These are phyloP conservation scores for Syncephalastrum sp. DNA, from an alignment of 371 early-diverging fungal species.

Conservation along the genomic window DNA sequence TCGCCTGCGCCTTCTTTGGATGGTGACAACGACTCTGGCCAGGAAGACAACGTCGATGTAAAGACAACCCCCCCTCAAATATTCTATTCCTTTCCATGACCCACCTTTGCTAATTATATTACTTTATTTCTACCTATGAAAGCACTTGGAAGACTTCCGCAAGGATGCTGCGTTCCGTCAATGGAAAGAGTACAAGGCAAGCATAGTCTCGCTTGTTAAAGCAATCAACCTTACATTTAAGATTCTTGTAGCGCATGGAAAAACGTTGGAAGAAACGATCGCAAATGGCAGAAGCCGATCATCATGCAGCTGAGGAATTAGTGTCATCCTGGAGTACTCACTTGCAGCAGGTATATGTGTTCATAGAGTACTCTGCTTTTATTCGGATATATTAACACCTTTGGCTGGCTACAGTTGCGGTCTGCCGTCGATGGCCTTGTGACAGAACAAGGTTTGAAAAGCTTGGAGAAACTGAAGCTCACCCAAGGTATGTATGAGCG, in stretches of 20 bases:
- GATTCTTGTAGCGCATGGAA: constrained; percentile 9
- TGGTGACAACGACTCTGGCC: constrained; percentile 10
- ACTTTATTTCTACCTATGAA: not conserved
- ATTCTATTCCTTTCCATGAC: not conserved
- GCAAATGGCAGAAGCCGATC: constrained; percentile 5
- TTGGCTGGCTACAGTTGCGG: constrained; percentile 10
- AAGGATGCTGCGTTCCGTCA: constrained; percentile 24
- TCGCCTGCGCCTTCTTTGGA: constrained; percentile 16
- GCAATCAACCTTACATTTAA: not conserved
- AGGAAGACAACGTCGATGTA: constrained; percentile 18
- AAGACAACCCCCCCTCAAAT: constrained; percentile 6
- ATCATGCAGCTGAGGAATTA: constrained; percentile 8
- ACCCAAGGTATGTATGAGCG: too few relatives aligned
- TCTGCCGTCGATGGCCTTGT: constrained; percentile 15
- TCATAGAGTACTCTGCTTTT: not conserved
- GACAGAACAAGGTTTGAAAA: not conserved
- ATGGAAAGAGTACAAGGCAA: constrained; percentile 30
- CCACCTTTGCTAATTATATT: not conserved
- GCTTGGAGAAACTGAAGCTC: too few relatives aligned
- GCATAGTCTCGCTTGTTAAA: not conserved
- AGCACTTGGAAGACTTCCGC: constrained; percentile 21
- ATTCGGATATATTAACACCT: not conserved
- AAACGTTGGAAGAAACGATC: constrained; percentile 13
- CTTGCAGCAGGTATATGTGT: constrained; percentile 14
- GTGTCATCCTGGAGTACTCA: constrained; percentile 15